Conservation (phyloP, 2,329 filamentous ascomycete species). For the Clonostachys rosea region DNA sequence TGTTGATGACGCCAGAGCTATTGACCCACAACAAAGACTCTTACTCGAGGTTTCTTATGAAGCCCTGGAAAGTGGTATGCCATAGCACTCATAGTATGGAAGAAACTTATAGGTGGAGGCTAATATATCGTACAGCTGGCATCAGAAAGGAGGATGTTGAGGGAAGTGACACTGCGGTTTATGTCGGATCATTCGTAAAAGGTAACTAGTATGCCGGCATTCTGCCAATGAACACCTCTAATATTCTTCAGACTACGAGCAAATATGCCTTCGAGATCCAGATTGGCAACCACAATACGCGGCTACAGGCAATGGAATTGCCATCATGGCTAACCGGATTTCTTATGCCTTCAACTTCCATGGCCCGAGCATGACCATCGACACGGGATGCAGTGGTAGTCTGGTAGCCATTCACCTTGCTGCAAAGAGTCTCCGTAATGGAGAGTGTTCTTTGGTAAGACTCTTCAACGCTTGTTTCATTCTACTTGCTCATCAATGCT, state of each 20-base stretch:
- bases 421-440: slow-evolving; percentile 38
- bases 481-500: slow-evolving; percentile 6
- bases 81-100: background rate
- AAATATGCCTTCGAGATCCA: slow-evolving; percentile 42
- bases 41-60: slow-evolving; percentile 46
- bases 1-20: slow-evolving; percentile 43
- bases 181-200: slow-evolving; percentile 45
- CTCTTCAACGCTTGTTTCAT: background rate
- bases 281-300: slow-evolving; percentile 45
- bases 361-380: slow-evolving; percentile 52
- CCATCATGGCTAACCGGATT: slow-evolving; percentile 50
- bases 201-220: slow-evolving; percentile 18
- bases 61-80: slow-evolving; percentile 41
- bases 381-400: slow-evolving; percentile 55
- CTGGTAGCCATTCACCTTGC: slow-evolving; percentile 50
- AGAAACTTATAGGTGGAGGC: background rate
- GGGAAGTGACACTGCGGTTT: slow-evolving; percentile 40
- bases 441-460: slow-evolving; percentile 34
- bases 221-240: background rate
- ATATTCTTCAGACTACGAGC: slow-evolving; percentile 36
- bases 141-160: slow-evolving; percentile 35
- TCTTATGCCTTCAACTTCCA: slow-evolving; percentile 50
- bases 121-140: slow-evolving; percentile 27
- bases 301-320: slow-evolving; percentile 46
- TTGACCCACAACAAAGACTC: slow-evolving; percentile 49